These are phyloP conservation scores for Suillus cothurnatus DNA, from an alignment of 768 basidiomycete genomes.

Conservation along the genomic window DNA sequence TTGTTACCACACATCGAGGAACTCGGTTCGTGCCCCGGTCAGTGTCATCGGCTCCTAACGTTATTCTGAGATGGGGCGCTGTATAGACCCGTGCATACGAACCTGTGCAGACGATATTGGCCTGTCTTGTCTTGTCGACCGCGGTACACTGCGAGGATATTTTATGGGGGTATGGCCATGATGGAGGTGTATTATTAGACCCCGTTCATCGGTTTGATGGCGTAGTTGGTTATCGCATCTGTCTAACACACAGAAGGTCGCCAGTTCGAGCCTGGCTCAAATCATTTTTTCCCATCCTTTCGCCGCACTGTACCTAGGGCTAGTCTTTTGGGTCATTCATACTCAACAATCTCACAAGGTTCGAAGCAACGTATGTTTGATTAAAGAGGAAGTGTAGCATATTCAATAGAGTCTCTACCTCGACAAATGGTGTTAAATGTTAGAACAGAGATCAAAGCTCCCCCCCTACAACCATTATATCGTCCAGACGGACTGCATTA, in stretches of 20 bases:
- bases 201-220: constrained; percentile 44
- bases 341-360: too few species aligned
- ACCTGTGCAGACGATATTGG: too few species aligned
- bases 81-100: too few species aligned
- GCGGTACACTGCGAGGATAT: too few species aligned
- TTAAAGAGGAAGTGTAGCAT: neutral
- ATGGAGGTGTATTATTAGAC: neutral
- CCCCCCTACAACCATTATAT: neutral
- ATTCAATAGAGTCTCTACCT: neutral
- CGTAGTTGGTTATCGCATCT: constrained; percentile 86
- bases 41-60: too few species aligned
- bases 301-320: too few species aligned
- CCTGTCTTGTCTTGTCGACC: too few species aligned
- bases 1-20: too few species aligned
- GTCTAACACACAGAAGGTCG: constrained; percentile 83
- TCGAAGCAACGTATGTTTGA: neutral
- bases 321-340: too few species aligned
- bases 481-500: neutral
- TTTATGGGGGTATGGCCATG: neutral
- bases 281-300: constrained; percentile 21
- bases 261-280: constrained; percentile 69
- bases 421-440: neutral
- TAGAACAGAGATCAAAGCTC: neutral
- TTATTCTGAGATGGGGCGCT: too few species aligned
- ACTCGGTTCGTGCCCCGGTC: too few species aligned